These are phyloP conservation scores for Naganishia onofrii DNA, from an alignment of 768 basidiomycete species.

Conservation along the genomic window DNA sequence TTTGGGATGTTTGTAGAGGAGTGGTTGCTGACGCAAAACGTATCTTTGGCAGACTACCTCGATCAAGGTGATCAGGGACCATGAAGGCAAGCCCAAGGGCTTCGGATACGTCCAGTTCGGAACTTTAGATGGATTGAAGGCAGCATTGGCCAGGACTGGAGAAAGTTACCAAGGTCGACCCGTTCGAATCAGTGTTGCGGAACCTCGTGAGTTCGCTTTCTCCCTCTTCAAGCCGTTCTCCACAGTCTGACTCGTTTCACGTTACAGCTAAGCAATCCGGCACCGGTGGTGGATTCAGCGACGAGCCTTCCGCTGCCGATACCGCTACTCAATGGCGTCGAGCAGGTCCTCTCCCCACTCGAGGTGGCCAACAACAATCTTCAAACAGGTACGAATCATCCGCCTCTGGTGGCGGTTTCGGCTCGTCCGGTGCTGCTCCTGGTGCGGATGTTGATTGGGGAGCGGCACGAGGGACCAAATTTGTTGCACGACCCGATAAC, in stretches of 20 bases:
- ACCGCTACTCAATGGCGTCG: conserved; percentile 82
- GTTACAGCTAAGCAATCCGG: conserved; percentile 67
- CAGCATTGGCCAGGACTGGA: conserved; percentile 70
- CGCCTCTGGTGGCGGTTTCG: conserved; percentile 33
- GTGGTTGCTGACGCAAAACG: no score
- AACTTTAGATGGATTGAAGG: conserved; percentile 80
- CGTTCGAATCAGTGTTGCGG: conserved; percentile 89
- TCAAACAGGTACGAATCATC: conserved; percentile 52
- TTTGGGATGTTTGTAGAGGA: no score
- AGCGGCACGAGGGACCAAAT: conserved; percentile 52
- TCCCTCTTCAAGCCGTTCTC: no score
- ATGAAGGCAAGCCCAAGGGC: conserved; percentile 92
- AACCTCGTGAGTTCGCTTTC: conserved; percentile 68
- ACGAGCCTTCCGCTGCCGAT: conserved; percentile 65
- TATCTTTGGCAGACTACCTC: conserved; percentile 63
- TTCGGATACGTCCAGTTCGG: conserved; percentile 97
- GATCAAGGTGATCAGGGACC: conserved; percentile 87
- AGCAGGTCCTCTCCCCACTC: conserved; percentile 71
- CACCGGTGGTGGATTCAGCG: conserved; percentile 55
- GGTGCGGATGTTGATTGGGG: conserved; percentile 52
- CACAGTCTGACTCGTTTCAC: conserved; percentile 37
- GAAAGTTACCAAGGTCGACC: conserved; percentile 71
- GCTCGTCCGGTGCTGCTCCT: conserved; percentile 32
- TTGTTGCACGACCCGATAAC: conserved; percentile 42
- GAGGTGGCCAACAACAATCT: conserved; percentile 54